Evolutionary conservation across 1,139 yeast species (phyloP).

Genomic region (Sugiyamaella pinicola): DNA sequence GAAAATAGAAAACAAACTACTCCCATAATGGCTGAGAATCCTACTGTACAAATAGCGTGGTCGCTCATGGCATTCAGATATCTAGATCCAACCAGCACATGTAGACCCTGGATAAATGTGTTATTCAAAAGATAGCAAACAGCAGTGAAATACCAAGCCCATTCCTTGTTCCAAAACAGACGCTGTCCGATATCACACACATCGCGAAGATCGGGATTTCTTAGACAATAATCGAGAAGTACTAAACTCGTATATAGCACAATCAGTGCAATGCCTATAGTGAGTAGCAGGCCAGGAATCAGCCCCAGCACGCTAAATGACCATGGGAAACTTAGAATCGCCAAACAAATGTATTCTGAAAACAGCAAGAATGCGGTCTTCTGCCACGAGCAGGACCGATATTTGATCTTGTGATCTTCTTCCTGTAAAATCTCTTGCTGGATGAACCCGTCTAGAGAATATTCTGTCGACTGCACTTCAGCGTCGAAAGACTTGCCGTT

Average conservation of each 20-base stretch:
- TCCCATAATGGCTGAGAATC: slow-evolving; percentile 52
- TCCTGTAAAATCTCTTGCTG: slow-evolving; percentile 38
- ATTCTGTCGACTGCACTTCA: slow-evolving; percentile 21
- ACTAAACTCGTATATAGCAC: slow-evolving; percentile 58
- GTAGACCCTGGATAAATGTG: slow-evolving; percentile 59
- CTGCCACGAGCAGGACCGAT: slow-evolving; percentile 58
- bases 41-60: slow-evolving; percentile 55
- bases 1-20: slow-evolving; percentile 54
- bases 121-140: slow-evolving; percentile 57
- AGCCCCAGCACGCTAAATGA: slow-evolving; percentile 61
- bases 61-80: slow-evolving; percentile 58
- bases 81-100: slow-evolving; percentile 61
- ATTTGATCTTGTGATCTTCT: slow-evolving; percentile 47
- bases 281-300: slow-evolving; percentile 59
- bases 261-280: slow-evolving; percentile 53
- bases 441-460: slow-evolving; percentile 39
- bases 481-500: background rate
- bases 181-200: slow-evolving; percentile 64
- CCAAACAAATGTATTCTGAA: slow-evolving; percentile 63
- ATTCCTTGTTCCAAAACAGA: slow-evolving; percentile 53
- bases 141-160: slow-evolving; percentile 63
- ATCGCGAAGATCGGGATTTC: slow-evolving; percentile 54
- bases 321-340: slow-evolving; percentile 68
- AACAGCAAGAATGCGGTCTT: slow-evolving; percentile 60
- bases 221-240: slow-evolving; percentile 57